Base-by-base conservation (phyloP, 1,139 yeast species). In the Saccharomyces hybrid region DNA sequence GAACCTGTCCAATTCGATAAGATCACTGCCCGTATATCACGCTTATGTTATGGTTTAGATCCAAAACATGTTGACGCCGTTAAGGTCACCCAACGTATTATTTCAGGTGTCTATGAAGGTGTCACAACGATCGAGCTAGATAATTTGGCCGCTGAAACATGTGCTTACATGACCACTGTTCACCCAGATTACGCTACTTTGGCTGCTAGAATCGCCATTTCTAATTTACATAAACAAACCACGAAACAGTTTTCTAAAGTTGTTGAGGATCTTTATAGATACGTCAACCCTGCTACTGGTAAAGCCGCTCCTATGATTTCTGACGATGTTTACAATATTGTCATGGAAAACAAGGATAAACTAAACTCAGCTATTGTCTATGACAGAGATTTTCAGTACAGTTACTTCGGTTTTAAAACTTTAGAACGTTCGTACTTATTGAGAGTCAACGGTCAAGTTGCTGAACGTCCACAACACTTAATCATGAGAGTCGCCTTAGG, bases 111-210 rank as follows among this genome's bases (percentile, higher is more conserved):
- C 54, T 89, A 89, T 62, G 96, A 90, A 68, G 99, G 99, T 65
- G 99, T 95, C 53, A 90, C 95, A 66, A 95, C 99, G 56, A 81
- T 88, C 61, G 98, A 93, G 74, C 80, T 93, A 63, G 98, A 91
- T 70, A 90, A 95, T 73, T 79, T 95, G 65, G 96, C 97, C 51
- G 97, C 97, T 47, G 99, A 93, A 74, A 90, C 98, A 46, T 95
- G 97, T 55, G 98, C 98, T 48, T 86, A 88, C 67, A 86, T 91
- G 96, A 88, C 97, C 59, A 93, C 98, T 20, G 82, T 86, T 57
- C 99, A 93, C 71, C 98, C 98, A 25, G 98, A 93, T 73, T 91
- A 93, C 66, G 96, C 97, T 49, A 83, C 83, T 48, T 79, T 93
- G 63, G 99, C 97, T 52, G 98, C 98, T 32, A 84, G 99, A 74